phyloP scores from a whole-genome alignment of 2,329 filamentous ascomycete genomes.

The Eutypa lata region DNA sequence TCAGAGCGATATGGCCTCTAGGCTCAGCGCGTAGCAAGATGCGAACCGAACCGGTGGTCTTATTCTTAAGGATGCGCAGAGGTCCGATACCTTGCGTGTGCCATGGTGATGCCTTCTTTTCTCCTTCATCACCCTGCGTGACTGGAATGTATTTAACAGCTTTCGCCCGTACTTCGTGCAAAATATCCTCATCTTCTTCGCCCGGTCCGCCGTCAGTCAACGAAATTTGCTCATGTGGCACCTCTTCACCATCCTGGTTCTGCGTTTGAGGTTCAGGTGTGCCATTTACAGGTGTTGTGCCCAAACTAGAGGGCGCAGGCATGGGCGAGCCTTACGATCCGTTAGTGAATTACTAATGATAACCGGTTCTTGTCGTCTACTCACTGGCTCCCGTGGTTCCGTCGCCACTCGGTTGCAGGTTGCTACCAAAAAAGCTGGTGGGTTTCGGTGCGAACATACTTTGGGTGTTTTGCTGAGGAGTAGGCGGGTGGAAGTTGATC shows the following conservation, averaged over 20 bases:
- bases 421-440: constrained; percentile 19
- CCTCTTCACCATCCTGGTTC: constrained; percentile 43
- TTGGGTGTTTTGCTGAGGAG: constrained; percentile 23
- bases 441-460: constrained; percentile 25
- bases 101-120: constrained; percentile 60
- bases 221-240: constrained; percentile 66
- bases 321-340: constrained; percentile 32
- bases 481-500: constrained; percentile 37
- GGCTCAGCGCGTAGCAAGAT: constrained; percentile 74
- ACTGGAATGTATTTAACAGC: constrained; percentile 58
- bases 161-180: constrained; percentile 70
- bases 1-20: constrained; percentile 69
- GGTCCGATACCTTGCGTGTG: constrained; percentile 67
- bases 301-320: constrained; percentile 58
- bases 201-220: constrained; percentile 64
- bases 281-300: constrained; percentile 56
- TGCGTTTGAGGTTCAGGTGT: constrained; percentile 55
- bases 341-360: constrained; percentile 6
- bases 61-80: constrained; percentile 71
- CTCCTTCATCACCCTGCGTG: constrained; percentile 42
- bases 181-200: constrained; percentile 68
- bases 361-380: constrained; percentile 16
- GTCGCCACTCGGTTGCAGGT: constrained; percentile 30
- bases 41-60: constrained; percentile 62
- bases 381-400: constrained; percentile 41